A percentile compares a stretch with the other conserved stretches of the same genome.
Evolutionary conservation across 768 basidiomycete species (phyloP).

Genomic region (Mycena rosella): DNA sequence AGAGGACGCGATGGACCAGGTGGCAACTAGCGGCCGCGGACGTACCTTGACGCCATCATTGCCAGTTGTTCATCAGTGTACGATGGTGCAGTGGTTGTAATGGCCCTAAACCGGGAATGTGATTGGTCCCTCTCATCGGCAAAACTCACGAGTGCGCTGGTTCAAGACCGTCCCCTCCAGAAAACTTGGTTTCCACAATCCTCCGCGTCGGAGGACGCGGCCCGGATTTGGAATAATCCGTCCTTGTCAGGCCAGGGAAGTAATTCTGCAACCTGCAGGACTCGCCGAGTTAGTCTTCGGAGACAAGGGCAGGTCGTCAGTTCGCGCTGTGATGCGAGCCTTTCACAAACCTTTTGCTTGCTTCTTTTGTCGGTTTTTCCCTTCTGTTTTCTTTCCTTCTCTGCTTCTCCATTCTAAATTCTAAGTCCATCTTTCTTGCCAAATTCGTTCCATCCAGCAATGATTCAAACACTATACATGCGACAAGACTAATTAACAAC

Average conservation of each 20-base stretch:
- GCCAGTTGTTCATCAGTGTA: constrained; percentile 39
- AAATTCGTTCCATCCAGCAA: constrained; percentile 31
- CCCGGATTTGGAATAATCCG: constrained; percentile 83
- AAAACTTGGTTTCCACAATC: constrained; percentile 91
- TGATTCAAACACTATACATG: constrained; percentile 34
- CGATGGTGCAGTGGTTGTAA: constrained; percentile 82
- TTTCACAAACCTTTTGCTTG: constrained; percentile 74
- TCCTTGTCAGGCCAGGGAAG: constrained; percentile 91
- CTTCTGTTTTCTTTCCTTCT: constrained; percentile 30
- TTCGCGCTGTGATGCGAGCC: constrained; percentile 83
- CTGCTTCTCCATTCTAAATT: too few species aligned
- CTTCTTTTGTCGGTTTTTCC: constrained; percentile 53
- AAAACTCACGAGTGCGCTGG: constrained; percentile 81
- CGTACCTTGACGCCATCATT: too few species aligned
- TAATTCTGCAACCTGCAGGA: constrained; percentile 91
- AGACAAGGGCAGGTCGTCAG: constrained; percentile 89
- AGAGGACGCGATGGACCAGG: too few species aligned
- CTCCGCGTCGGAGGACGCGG: constrained; percentile 74
- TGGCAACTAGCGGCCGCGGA: too few species aligned
- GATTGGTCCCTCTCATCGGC: constrained; percentile 74
- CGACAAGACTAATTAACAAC: constrained; percentile 37
- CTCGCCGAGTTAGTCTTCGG: constrained; percentile 93
- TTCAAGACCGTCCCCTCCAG: constrained; percentile 95
- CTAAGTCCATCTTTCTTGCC: too few species aligned
- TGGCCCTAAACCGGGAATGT: constrained; percentile 87